Percentiles rank a stretch among this genome's conserved stretches.
These are phyloP conservation scores for Penicillium chermesinum DNA, from an alignment of 495 filamentous ascomycete genomes.

Conservation along the genomic window DNA sequence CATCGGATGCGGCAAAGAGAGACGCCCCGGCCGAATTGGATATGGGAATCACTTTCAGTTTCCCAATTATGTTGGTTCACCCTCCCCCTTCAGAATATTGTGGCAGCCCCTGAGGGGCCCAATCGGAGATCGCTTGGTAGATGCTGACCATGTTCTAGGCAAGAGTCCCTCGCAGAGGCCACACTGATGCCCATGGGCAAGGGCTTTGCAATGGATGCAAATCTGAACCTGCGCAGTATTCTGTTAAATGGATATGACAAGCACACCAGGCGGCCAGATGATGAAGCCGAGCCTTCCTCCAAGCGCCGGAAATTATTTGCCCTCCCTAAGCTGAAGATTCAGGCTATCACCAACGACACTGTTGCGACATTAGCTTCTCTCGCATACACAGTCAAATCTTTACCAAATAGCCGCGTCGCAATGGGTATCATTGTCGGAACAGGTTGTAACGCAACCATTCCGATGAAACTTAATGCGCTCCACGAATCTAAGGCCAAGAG, in stretches of 20 bases:
- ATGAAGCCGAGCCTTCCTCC: constrained; percentile 40
- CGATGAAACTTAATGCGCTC: constrained; percentile 59
- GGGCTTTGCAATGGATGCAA: constrained; percentile 71
- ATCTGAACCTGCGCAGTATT: constrained; percentile 66
- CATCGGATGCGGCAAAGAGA: constrained; percentile 38
- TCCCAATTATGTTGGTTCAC: constrained; percentile 67
- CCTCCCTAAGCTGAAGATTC: constrained; percentile 63
- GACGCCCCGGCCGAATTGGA: constrained; percentile 53
- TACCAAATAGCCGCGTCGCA: constrained; percentile 64
- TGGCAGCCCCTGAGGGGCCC: too few relatives aligned
- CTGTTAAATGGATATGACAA: constrained; percentile 64
- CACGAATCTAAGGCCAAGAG: constrained; percentile 55
- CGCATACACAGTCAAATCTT: constrained; percentile 57
- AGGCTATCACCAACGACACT: constrained; percentile 76
- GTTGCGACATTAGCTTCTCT: constrained; percentile 76
- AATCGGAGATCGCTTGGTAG: not conserved
- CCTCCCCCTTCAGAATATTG: not conserved
- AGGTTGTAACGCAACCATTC: constrained; percentile 77
- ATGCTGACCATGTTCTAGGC: constrained; percentile 43
- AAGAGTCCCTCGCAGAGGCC: constrained; percentile 68
- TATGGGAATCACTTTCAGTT: constrained; percentile 82
- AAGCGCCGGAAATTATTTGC: constrained; percentile 44
- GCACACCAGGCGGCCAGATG: constrained; percentile 43
- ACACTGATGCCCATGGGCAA: constrained; percentile 85
- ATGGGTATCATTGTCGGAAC: constrained; percentile 83